Percentiles rank a stretch among this genome's conserved stretches.
phyloP scores from a whole-genome alignment of 2,329 filamentous ascomycete genomes.

The Fusarium albosuccineum region DNA sequence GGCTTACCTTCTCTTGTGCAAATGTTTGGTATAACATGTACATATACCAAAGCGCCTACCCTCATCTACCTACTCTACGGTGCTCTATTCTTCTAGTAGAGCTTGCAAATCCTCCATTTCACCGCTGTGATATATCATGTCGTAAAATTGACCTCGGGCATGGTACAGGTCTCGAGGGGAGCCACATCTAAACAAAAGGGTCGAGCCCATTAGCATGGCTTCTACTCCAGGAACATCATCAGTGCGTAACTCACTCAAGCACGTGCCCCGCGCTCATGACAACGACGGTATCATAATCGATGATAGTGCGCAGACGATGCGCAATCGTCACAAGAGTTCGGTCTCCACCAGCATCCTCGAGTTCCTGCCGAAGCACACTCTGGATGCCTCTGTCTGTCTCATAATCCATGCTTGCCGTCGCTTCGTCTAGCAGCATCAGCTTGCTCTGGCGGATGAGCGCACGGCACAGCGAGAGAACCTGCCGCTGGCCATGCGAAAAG shows the following conservation, averaged over 20 bases:
- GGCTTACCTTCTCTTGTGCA: background rate
- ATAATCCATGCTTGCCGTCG: conserved; percentile 71
- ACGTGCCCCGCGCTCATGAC: conserved; percentile 68
- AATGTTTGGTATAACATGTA: background rate
- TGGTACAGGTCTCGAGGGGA: conserved; percentile 62
- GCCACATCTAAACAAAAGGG: conserved; percentile 53
- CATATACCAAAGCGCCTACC: background rate
- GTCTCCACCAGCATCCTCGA: conserved; percentile 58
- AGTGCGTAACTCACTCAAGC: conserved; percentile 58
- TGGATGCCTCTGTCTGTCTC: conserved; percentile 70
- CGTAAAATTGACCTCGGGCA: conserved; percentile 61
- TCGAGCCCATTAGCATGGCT: conserved; percentile 7
- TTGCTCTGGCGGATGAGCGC: conserved; percentile 68
- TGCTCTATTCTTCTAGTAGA: conserved; percentile 45
- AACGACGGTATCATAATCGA: conserved; percentile 70
- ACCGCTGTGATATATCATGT: conserved; percentile 68
- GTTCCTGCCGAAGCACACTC: conserved; percentile 63
- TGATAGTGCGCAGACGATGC: conserved; percentile 69
- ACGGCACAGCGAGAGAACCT: conserved; percentile 69
- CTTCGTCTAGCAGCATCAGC: conserved; percentile 70
- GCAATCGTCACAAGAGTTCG: conserved; percentile 70
- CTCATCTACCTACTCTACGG: background rate
- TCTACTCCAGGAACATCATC: background rate
- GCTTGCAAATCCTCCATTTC: conserved; percentile 62
- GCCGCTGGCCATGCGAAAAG: conserved; percentile 70